phyloP scores from a whole-genome alignment of 2,329 filamentous ascomycete species.

The Fusarium domesticum region DNA sequence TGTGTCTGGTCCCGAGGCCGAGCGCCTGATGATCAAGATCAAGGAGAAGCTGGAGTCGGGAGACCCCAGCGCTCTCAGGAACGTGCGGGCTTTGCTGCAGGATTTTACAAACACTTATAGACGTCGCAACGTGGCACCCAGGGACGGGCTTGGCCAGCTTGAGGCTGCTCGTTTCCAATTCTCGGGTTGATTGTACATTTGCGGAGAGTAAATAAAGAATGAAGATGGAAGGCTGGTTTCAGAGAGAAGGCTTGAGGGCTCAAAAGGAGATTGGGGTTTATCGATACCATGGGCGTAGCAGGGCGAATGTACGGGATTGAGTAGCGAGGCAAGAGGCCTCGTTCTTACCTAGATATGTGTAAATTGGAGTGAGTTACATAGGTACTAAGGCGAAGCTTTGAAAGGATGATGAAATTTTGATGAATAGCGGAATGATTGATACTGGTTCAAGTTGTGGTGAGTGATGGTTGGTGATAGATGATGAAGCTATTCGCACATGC shows the following conservation, averaged over 20 bases:
- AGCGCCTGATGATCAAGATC: constrained; percentile 77
- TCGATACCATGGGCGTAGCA: constrained; percentile 4
- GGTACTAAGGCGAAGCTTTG: not conserved
- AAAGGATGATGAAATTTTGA: not conserved
- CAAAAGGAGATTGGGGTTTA: not conserved
- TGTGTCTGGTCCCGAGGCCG: constrained; percentile 74
- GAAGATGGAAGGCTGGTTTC: not conserved
- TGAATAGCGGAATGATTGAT: not conserved
- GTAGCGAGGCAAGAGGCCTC: not conserved
- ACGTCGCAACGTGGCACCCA: constrained; percentile 88
- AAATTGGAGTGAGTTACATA: not conserved
- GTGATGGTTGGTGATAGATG: not conserved
- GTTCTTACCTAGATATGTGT: not conserved
- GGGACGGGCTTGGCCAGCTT: constrained; percentile 83
- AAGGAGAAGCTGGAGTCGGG: constrained; percentile 70
- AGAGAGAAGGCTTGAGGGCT: not conserved
- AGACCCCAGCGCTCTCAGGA: constrained; percentile 59
- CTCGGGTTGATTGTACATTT: constrained; percentile 31
- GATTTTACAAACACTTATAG: constrained; percentile 97
- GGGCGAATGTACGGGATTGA: not conserved
- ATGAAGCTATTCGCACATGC: not conserved
- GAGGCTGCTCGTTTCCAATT: constrained; percentile 89
- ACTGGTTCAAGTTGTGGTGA: not conserved
- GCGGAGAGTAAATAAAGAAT: not conserved
- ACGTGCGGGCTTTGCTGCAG: constrained; percentile 81